Percentiles rank a stretch among this genome's conserved stretches.
Conservation (phyloP, 2,329 filamentous ascomycete species). For the Fusarium gaditjirri region DNA sequence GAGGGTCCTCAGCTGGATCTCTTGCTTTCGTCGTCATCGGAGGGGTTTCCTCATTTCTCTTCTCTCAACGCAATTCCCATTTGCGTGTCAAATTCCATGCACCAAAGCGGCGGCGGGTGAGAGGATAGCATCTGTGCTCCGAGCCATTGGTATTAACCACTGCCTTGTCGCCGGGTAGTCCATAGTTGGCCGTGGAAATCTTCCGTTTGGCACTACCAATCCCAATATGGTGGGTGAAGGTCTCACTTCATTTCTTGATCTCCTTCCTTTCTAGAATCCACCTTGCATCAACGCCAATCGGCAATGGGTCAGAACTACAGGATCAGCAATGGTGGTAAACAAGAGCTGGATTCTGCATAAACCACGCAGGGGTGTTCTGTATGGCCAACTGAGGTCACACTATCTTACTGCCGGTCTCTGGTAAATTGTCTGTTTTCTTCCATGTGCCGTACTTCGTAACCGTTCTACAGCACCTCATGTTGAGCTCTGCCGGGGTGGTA, state of each 20-base stretch:
- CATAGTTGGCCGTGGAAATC: slow-evolving; percentile 35
- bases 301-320: slow-evolving; percentile 19
- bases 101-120: slow-evolving; percentile 24
- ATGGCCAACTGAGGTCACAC: slow-evolving; percentile 3
- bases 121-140: slow-evolving; percentile 5
- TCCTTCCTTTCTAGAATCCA: slow-evolving; percentile 37
- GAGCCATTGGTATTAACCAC: slow-evolving; percentile 19
- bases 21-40: slow-evolving; percentile 22
- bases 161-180: slow-evolving; percentile 24
- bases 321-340: slow-evolving; percentile 15
- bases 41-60: slow-evolving; percentile 37
- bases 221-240: slow-evolving; percentile 21
- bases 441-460: slow-evolving; percentile 5
- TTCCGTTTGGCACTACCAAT: slow-evolving; percentile 12
- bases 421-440: not conserved
- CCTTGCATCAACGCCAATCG: slow-evolving; percentile 22
- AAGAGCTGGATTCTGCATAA: slow-evolving; percentile 18
- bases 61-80: slow-evolving; percentile 21
- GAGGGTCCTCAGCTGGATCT: slow-evolving; percentile 9
- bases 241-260: slow-evolving; percentile 37
- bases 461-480: not conserved
- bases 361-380: slow-evolving; percentile 1
- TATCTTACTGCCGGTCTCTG: slow-evolving; percentile 1
- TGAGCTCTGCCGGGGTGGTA: slow-evolving; percentile 7
- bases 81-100: slow-evolving; percentile 25